Percentiles rank a stretch among this genome's conserved stretches.
Conservation (phyloP, 192 early-diverging fungal genomes). For the Backusella luteola region DNA sequence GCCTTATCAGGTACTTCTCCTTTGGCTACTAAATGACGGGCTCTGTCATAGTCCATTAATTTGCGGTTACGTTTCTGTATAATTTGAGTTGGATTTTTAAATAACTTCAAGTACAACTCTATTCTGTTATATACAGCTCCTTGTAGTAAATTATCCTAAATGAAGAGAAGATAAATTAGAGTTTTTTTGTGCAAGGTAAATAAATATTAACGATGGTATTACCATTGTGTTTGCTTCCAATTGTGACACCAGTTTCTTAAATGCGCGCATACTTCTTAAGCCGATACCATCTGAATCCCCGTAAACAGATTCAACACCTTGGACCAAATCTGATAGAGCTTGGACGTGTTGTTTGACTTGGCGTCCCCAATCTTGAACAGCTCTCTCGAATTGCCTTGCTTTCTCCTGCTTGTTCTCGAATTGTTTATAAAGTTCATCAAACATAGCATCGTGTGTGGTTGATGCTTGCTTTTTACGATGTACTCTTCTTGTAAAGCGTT, state of each 20-base stretch:
- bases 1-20: constrained; percentile 67
- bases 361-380: constrained; percentile 46
- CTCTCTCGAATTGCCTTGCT: constrained; percentile 48
- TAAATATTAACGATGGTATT: neutral
- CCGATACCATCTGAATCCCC: constrained; percentile 30
- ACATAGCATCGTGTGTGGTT: constrained; percentile 54
- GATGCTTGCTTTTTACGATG: constrained; percentile 64
- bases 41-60: constrained; percentile 70
- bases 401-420: constrained; percentile 53
- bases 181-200: neutral
- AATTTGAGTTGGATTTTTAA: constrained; percentile 64
- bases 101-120: constrained; percentile 46
- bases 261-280: constrained; percentile 31
- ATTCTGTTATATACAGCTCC: constrained; percentile 43
- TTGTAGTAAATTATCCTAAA: constrained; percentile 20
- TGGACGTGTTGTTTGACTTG: constrained; percentile 57
- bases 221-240: neutral
- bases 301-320: constrained; percentile 61
- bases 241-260: constrained; percentile 39
- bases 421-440: constrained; percentile 54
- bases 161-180: neutral
- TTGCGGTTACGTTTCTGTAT: constrained; percentile 76
- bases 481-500: constrained; percentile 60
- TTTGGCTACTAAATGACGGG: constrained; percentile 52
- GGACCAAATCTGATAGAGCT: constrained; percentile 47